Evolutionary conservation across 495 filamentous ascomycete species (phyloP).

Genomic region (Pyrenula aspistea): DNA sequence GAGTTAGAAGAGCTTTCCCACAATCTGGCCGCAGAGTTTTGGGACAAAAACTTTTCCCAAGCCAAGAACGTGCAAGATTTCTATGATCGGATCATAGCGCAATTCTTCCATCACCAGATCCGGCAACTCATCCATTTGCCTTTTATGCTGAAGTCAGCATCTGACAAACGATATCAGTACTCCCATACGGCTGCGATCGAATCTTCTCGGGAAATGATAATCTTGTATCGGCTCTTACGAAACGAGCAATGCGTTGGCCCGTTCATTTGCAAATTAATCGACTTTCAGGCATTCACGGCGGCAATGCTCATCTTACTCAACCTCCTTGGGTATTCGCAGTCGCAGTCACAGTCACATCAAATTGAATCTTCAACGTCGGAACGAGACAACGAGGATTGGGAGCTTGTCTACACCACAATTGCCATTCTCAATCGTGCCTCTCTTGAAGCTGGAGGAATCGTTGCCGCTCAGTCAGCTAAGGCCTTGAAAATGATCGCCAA

Average conservation of each 20-base stretch:
- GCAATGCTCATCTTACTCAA: conserved; percentile 37
- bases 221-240: conserved; percentile 30
- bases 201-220: conserved; percentile 32
- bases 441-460: conserved; percentile 27
- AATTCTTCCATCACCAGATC: conserved; percentile 33
- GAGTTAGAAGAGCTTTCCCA: conserved; percentile 29
- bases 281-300: conserved; percentile 42
- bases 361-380: conserved; percentile 2
- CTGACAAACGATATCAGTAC: conserved; percentile 25
- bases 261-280: conserved; percentile 38
- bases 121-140: conserved; percentile 39
- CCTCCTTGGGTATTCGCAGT: conserved; percentile 25
- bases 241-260: conserved; percentile 15
- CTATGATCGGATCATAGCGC: conserved; percentile 24
- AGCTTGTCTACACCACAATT: conserved; percentile 25
- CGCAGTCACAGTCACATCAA: not conserved
- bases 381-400: conserved; percentile 33
- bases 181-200: conserved; percentile 30
- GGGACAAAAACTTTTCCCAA: conserved; percentile 7
- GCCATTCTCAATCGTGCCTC: conserved; percentile 28
- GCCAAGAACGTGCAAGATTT: conserved; percentile 12
- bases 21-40: conserved; percentile 23
- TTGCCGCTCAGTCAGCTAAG: conserved; percentile 32
- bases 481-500: conserved; percentile 27
- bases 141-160: conserved; percentile 37